Evolutionary conservation across 805 yeast genomes (phyloP).

Genomic region (Cyberlindnera xishuangbannaensis): DNA sequence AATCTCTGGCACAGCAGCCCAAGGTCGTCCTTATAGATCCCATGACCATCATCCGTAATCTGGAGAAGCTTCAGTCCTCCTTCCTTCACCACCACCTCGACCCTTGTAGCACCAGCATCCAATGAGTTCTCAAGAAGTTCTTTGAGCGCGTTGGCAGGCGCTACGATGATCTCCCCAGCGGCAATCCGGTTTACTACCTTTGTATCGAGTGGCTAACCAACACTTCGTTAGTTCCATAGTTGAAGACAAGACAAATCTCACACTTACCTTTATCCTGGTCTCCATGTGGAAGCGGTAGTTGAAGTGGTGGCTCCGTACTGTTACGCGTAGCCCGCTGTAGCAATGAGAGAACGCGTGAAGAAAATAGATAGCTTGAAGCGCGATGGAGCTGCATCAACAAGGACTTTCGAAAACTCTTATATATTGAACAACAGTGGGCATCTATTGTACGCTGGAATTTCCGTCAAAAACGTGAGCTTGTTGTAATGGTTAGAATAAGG

Average conservation of each 20-base stretch:
- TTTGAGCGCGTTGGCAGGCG: constrained; percentile 91
- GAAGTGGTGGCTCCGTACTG: background rate
- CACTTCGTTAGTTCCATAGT: too few relatives aligned
- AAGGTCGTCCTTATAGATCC: constrained; percentile 69
- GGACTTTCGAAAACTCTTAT: too few relatives aligned
- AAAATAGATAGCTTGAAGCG: too few relatives aligned
- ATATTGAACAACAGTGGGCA: too few relatives aligned
- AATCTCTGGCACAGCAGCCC: constrained; percentile 82
- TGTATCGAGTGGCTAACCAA: constrained; percentile 45
- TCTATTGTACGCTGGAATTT: too few relatives aligned
- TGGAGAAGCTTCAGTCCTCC: constrained; percentile 88
- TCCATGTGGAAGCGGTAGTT: constrained; percentile 3
- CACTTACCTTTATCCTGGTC: constrained; percentile 2
- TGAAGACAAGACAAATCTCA: background rate
- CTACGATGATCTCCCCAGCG: constrained; percentile 93
- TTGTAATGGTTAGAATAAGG: constrained; percentile 2
- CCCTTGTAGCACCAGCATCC: constrained; percentile 71
- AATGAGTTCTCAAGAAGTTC: constrained; percentile 89
- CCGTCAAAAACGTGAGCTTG: too few relatives aligned
- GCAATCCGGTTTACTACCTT: constrained; percentile 87
- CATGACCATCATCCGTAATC: constrained; percentile 84
- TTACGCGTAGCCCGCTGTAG: background rate
- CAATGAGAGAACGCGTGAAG: too few relatives aligned
- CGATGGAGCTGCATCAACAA: too few relatives aligned
- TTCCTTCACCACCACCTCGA: constrained; percentile 81